phyloP scores from a whole-genome alignment of 805 yeast genomes.

The Kluyveromyces siamensis region DNA sequence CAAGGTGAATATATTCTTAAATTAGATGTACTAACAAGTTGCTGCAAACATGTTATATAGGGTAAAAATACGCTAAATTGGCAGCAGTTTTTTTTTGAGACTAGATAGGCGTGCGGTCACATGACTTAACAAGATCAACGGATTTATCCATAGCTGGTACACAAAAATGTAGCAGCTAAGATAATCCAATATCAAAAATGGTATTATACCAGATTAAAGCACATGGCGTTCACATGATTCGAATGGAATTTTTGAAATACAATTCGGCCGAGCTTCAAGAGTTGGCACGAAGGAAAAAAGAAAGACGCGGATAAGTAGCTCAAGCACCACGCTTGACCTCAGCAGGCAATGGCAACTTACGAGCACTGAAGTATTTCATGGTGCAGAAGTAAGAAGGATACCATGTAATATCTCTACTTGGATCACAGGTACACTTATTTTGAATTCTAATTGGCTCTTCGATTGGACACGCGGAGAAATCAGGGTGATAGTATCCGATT shows the following conservation, averaged over 20 bases:
- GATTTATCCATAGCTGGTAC: neutral
- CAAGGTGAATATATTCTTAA: neutral
- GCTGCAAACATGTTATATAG: neutral
- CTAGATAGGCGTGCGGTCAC: neutral
- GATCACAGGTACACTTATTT: slow-evolving; percentile 58
- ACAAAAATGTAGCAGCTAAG: neutral
- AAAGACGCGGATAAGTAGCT: neutral
- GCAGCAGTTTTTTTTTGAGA: neutral
- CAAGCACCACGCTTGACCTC: slow-evolving; percentile 3
- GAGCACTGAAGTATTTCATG: slow-evolving; percentile 41
- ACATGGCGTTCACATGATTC: neutral
- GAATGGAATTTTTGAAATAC: neutral
- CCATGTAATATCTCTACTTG: slow-evolving; percentile 59
- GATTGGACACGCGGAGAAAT: slow-evolving; percentile 56
- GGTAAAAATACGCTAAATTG: neutral
- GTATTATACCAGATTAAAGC: neutral
- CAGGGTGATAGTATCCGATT: slow-evolving; percentile 66
- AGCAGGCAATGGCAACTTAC: slow-evolving; percentile 13
- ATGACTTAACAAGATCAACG: neutral
- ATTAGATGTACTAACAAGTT: neutral
- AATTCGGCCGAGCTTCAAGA: neutral
- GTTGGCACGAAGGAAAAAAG: neutral
- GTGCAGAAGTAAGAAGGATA: slow-evolving; percentile 60
- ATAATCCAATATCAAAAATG: neutral
- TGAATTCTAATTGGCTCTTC: slow-evolving; percentile 42